Evolutionary conservation across 192 early-diverging fungal species (phyloP), one percentile per base, ranked within the genome.

Genomic region (Entomortierella lignicola): DNA sequence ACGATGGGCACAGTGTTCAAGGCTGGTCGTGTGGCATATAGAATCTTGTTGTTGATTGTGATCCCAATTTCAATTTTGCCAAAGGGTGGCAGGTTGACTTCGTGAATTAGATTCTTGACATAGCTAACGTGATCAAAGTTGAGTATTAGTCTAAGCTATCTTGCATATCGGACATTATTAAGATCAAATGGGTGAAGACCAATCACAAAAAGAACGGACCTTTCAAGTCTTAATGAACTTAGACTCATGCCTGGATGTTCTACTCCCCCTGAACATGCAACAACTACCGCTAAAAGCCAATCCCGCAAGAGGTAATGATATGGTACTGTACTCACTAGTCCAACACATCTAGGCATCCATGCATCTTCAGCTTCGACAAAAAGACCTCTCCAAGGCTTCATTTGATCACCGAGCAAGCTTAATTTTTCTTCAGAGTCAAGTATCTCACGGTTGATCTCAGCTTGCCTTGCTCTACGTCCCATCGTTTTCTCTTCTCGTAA

Each of bases 1-100:
- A 95, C 60, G 21, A 87, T 81, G 5, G 92, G 90, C 4, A 93
- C 89, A 27, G 88, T 83, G 69, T 95, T 95, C 2, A 93, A 82
- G 5, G 93, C 86, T n/a, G 94, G 94, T 65, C 93, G 61, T 8
- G 91, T 88, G 29, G 85, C 84, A 69, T 86, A 94, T 10, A 95
- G 77, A 12, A 84, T 59, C 58, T 83, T 66, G 44, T 88, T 73
- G 23, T 90, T 89, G 65, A 94, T 82, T 6, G 84, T 82, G n/a
- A 95, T 84, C 18, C 87, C 87, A 10, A 94, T 81, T 70, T 95
- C 93, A 27, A 92, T 83, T 63, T 90, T 91, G 15, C 94, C 94
- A 41, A 91, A 91, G 12, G 94, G 93, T n/a, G 94, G 94, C 23
- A 94, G 51, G 41, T 88, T 90, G 13, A 95, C 79, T 62, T 95